Conservation (phyloP, 352 stramenopile genomes). For the Thalassiosira hispida region DNA sequence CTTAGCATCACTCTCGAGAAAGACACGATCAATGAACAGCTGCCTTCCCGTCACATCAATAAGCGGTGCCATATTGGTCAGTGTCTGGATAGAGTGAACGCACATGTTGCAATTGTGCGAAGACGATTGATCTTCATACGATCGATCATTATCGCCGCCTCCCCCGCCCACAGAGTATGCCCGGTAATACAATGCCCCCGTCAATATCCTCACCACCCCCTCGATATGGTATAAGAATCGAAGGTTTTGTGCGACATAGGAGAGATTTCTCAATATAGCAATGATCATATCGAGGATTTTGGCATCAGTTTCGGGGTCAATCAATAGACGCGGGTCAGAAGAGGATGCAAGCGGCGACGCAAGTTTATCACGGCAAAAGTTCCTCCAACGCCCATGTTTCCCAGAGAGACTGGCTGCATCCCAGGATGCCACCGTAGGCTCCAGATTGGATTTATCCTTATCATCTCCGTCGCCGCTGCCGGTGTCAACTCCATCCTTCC, state of each 20-base stretch:
- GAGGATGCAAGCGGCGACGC: conserved; percentile 43
- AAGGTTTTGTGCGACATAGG: conserved; percentile 76
- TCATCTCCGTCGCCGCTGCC: conserved; percentile 10
- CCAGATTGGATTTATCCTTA: conserved; percentile 23
- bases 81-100: conserved; percentile 59
- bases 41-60: conserved; percentile 76
- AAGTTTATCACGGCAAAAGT: conserved; percentile 58
- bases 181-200: conserved; percentile 66
- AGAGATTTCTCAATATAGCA: conserved; percentile 80
- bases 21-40: conserved; percentile 73
- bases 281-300: conserved; percentile 63
- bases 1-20: conserved; percentile 72
- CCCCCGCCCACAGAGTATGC: conserved; percentile 21
- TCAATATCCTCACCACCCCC: conserved; percentile 59
- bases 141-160: conserved; percentile 43
- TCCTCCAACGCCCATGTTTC: conserved; percentile 46
- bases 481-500: neutral
- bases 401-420: conserved; percentile 29
- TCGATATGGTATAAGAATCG: conserved; percentile 69
- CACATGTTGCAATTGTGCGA: conserved; percentile 55
- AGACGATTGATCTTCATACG: conserved; percentile 27
- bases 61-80: conserved; percentile 74
- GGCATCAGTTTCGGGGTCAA: conserved; percentile 44
- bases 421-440: conserved; percentile 45
- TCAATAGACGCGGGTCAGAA: conserved; percentile 57